Evolutionary conservation across 2,329 filamentous ascomycete genomes (phyloP).

Genomic region (Penicillium italicum): DNA sequence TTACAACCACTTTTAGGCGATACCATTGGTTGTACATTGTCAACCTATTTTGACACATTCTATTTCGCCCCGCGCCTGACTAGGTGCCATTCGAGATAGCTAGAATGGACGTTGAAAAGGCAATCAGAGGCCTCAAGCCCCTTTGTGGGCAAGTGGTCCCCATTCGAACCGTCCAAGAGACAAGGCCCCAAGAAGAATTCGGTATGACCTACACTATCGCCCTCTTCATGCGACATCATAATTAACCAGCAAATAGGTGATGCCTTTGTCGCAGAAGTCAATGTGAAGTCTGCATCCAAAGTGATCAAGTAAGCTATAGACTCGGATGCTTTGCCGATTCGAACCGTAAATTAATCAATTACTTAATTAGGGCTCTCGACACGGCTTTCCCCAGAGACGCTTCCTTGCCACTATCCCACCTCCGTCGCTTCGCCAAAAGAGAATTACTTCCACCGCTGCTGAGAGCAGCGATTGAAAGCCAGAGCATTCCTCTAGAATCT

Average conservation of each 20-base stretch:
- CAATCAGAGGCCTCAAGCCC: constrained; percentile 28
- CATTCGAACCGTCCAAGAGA: constrained; percentile 45
- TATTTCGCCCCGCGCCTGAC: background rate
- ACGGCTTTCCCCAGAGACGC: constrained; percentile 35
- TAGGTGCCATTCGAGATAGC: background rate
- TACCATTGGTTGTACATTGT: background rate
- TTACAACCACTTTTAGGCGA: background rate
- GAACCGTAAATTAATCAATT: background rate
- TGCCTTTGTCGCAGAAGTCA: constrained; percentile 45
- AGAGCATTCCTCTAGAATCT: constrained; percentile 7
- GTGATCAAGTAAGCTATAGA: constrained; percentile 39
- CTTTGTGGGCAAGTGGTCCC: constrained; percentile 37
- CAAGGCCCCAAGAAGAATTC: constrained; percentile 39
- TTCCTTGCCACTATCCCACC: constrained; percentile 34
- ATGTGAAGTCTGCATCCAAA: constrained; percentile 43
- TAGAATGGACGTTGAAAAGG: constrained; percentile 24
- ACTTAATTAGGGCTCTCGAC: constrained; percentile 36
- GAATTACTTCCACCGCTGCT: constrained; percentile 34
- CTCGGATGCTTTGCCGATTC: background rate
- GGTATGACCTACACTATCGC: constrained; percentile 28
- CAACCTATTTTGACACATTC: background rate
- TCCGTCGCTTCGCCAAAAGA: constrained; percentile 42
- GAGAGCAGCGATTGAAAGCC: constrained; percentile 19
- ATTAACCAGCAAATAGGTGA: constrained; percentile 33
- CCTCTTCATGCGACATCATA: background rate